Evolutionary conservation across 2,329 filamentous ascomycete genomes (phyloP).

Genomic region (Phoma sp.): DNA sequence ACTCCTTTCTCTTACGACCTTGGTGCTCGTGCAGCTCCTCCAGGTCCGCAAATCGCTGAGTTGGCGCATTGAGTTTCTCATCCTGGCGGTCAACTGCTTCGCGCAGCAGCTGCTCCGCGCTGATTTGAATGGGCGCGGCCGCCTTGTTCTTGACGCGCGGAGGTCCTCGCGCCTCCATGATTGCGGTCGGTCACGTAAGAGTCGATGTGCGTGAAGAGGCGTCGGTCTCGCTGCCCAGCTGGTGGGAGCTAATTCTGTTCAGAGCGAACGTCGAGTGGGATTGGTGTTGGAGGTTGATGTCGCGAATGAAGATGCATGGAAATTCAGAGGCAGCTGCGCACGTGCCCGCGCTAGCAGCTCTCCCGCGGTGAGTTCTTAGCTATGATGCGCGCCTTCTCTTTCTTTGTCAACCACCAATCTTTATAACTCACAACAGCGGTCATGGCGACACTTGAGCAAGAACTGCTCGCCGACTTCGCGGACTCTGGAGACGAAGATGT

Average conservation of each 20-base stretch:
- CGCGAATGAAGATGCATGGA: background rate
- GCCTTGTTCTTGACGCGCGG: constrained; percentile 99
- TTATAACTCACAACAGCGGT: constrained; percentile 6
- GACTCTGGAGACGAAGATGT: constrained; percentile 71
- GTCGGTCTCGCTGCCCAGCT: constrained; percentile 4
- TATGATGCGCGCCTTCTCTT: constrained; percentile 16
- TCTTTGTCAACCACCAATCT: constrained; percentile 5
- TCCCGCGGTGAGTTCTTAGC: constrained; percentile 19
- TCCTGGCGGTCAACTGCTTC: constrained; percentile 98
- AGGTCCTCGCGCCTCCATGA: constrained; percentile 90
- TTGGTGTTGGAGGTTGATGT: background rate
- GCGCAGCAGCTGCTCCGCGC: constrained; percentile 93
- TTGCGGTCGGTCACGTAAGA: constrained; percentile 35
- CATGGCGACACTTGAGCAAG: constrained; percentile 89
- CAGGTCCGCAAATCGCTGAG: constrained; percentile 92
- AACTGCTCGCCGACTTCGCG: constrained; percentile 89
- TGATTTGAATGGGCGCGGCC: constrained; percentile 81
- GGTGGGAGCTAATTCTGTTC: constrained; percentile 4
- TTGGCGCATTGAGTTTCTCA: constrained; percentile 83
- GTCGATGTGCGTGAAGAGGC: background rate
- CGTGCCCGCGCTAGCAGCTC: constrained; percentile 15
- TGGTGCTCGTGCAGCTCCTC: constrained; percentile 99
- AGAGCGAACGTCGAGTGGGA: background rate
- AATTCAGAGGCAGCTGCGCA: constrained; percentile 16
- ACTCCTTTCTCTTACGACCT: constrained; percentile 92